phyloP scores from a whole-genome alignment of 2,329 filamentous ascomycete species.

The Plenodomus biglobosus region DNA sequence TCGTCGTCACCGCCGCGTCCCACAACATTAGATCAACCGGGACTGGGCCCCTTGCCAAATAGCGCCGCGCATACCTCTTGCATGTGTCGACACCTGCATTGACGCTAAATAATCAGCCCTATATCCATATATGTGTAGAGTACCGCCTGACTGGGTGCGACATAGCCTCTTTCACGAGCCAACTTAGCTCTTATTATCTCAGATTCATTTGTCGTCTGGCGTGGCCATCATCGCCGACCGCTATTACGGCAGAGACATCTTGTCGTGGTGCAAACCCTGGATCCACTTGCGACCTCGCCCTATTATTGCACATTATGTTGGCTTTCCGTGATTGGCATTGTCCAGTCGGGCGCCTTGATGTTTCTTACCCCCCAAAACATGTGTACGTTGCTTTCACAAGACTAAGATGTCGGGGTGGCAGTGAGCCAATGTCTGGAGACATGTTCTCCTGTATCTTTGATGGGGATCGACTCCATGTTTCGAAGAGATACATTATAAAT shows the following conservation, averaged over 20 bases:
- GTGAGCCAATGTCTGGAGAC: slow-evolving; percentile 10
- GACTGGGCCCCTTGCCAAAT: slow-evolving; percentile 7
- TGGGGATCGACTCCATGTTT: not conserved
- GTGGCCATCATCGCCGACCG: slow-evolving; percentile 6
- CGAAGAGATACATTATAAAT: not conserved
- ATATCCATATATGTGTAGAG: slow-evolving; percentile 19
- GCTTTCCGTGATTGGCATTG: slow-evolving; percentile 11
- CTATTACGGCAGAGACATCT: slow-evolving; percentile 10
- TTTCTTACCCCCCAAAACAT: slow-evolving; percentile 11
- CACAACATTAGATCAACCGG: slow-evolving; percentile 2
- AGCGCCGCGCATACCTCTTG: slow-evolving; percentile 5
- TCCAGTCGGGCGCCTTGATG: slow-evolving; percentile 14
- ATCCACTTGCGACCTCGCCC: slow-evolving; percentile 11
- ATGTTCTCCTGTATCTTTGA: slow-evolving; percentile 9
- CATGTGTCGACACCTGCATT: not conserved
- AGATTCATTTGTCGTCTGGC: slow-evolving; percentile 9
- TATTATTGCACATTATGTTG: slow-evolving; percentile 16
- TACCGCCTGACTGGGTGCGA: slow-evolving; percentile 10
- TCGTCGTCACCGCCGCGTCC: slow-evolving; percentile 15
- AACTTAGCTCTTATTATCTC: slow-evolving; percentile 18
- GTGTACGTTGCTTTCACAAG: slow-evolving; percentile 13
- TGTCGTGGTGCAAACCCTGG: slow-evolving; percentile 10
- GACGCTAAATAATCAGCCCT: slow-evolving; percentile 20
- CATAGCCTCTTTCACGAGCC: slow-evolving; percentile 24
- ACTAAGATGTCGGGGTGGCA: slow-evolving; percentile 20